Conservation (phyloP, 768 basidiomycete genomes). For the Tulasnella sp. region DNA sequence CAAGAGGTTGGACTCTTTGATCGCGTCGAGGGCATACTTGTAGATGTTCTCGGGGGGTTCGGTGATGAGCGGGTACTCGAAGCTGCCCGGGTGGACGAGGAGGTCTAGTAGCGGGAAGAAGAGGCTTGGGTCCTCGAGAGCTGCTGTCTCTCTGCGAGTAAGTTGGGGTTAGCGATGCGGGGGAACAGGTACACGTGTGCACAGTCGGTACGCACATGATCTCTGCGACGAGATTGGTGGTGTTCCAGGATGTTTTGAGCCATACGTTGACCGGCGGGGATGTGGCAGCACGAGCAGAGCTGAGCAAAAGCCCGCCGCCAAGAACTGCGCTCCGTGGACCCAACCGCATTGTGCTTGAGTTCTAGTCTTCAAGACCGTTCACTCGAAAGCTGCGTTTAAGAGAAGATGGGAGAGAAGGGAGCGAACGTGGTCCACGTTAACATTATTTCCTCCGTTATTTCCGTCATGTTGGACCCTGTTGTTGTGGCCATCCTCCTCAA, state of each 20-base stretch:
- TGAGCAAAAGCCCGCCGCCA: not conserved
- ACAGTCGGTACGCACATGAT: constrained; percentile 54
- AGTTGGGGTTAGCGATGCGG: not conserved
- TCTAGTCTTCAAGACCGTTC: not conserved
- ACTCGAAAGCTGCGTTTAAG: not conserved
- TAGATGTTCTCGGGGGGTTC: constrained; percentile 57
- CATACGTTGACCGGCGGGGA: constrained; percentile 61
- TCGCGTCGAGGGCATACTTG: constrained; percentile 57
- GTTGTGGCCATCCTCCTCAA: constrained; percentile 1
- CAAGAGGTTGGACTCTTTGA: constrained; percentile 54
- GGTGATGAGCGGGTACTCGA: constrained; percentile 44
- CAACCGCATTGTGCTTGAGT: constrained; percentile 23
- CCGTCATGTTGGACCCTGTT: constrained; percentile 1
- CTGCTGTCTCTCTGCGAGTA: constrained; percentile 71
- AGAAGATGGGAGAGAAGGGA: not conserved
- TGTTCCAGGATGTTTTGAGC: constrained; percentile 67
- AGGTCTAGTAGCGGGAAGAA: constrained; percentile 79
- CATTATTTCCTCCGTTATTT: constrained; percentile 14
- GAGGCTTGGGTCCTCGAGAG: constrained; percentile 67
- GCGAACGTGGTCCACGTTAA: constrained; percentile 14
- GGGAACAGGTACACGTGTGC: constrained; percentile 1
- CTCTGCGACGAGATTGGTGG: constrained; percentile 65
- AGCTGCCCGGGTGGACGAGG: constrained; percentile 57
- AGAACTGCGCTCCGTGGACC: constrained; percentile 8
- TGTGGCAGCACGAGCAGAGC: constrained; percentile 22